These are phyloP conservation scores for Saraca asoca DNA, from an alignment of 331 rosid genomes.

Conservation along the genomic window DNA sequence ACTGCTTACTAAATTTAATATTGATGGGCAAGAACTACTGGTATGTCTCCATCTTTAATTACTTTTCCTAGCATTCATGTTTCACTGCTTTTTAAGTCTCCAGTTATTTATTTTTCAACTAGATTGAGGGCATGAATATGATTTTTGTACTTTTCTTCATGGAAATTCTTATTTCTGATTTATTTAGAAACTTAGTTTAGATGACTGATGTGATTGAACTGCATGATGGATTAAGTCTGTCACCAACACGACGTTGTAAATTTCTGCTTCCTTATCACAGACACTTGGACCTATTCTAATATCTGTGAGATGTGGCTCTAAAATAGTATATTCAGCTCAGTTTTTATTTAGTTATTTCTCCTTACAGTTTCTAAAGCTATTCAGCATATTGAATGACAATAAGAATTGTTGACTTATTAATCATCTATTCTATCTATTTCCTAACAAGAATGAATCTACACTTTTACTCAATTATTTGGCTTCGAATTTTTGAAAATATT, in stretches of 20 bases:
- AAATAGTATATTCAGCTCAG: background rate
- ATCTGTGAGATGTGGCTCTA: constrained; percentile 1
- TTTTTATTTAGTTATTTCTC: background rate
- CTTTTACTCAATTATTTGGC: background rate
- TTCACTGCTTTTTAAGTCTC: constrained; percentile 1
- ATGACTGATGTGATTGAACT: constrained; percentile 20
- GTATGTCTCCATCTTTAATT: constrained; percentile 47
- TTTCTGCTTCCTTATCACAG: background rate
- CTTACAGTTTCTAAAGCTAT: constrained; percentile 5
- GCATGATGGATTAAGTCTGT: constrained; percentile 22
- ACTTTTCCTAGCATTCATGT: background rate
- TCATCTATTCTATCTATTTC: too few species aligned
- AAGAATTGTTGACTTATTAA: too few species aligned
- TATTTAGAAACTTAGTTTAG: background rate
- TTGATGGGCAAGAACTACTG: constrained; percentile 93
- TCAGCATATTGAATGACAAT: background rate
- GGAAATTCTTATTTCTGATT: background rate
- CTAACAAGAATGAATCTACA: background rate
- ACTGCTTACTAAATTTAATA: constrained; percentile 73
- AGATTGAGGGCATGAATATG: constrained; percentile 1
- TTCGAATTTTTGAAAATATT: background rate
- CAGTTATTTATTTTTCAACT: background rate
- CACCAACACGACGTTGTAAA: background rate
- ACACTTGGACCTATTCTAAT: background rate
- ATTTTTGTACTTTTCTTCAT: background rate